phyloP scores from a whole-genome alignment of 2,329 filamentous ascomycete species.

The Cercospora nicotianae region DNA sequence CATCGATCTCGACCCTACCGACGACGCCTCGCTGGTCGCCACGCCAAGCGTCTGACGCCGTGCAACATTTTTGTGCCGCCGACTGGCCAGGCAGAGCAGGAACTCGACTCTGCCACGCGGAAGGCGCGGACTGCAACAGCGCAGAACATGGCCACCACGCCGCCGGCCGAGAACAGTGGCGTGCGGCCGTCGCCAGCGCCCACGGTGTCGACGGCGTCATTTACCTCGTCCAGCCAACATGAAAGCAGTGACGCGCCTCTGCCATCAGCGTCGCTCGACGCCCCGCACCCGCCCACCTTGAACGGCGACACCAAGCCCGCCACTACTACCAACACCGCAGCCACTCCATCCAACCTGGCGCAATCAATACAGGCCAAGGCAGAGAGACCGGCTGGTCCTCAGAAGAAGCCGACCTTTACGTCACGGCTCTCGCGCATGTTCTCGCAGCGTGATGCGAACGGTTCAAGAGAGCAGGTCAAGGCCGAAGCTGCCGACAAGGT shows the following conservation, averaged over 20 bases:
- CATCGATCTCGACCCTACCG: neutral
- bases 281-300: conserved; percentile 16
- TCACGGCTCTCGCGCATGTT: conserved; percentile 46
- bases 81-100: neutral
- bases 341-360: conserved; percentile 1
- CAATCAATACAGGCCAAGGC: conserved; percentile 8
- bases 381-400: conserved; percentile 29
- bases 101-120: neutral
- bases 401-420: conserved; percentile 43
- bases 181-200: conserved; percentile 39
- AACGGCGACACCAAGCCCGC: conserved; percentile 26
- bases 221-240: conserved; percentile 38
- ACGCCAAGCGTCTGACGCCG: conserved; percentile 4
- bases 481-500: conserved; percentile 4
- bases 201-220: conserved; percentile 42
- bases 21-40: neutral
- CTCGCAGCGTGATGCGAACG: conserved; percentile 39
- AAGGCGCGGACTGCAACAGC: neutral
- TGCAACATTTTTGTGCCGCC: neutral
- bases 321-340: neutral
- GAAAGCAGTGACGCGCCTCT: conserved; percentile 20
- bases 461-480: conserved; percentile 25
- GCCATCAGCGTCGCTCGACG: conserved; percentile 11
- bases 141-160: conserved; percentile 22
- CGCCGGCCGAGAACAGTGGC: conserved; percentile 13